Base-by-base conservation (phyloP, 345 rosid species). In the Trapa bicornis region DNA sequence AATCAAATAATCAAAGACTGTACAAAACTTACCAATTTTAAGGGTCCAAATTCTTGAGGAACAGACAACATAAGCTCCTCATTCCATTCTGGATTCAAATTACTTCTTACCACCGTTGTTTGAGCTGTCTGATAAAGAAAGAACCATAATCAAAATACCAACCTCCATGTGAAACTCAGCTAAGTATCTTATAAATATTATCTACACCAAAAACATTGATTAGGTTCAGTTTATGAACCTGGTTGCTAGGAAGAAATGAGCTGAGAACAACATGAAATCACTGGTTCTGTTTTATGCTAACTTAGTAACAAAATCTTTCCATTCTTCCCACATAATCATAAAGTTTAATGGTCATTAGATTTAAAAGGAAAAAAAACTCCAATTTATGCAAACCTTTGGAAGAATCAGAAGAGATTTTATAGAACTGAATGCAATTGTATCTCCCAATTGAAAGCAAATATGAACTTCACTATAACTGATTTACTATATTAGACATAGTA, bases 11-110 rank as follows among this genome's bases (percentile, higher is more conserved):
- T 54, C 47, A 33, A 42, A 17, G 53, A 53, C 48, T 22, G 36
- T 32, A 42, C 14, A 56, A 2, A 32, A 42, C 78, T 75, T 80
- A 87, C 96, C 91, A 89, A 73, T 72, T 89, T 89, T 39, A 87
- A 72, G 38, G 85, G 76, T 56, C 87, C 87, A 53, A 60, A 85
- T 37, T 81, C 69, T 52, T 80, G 81, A 62, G 93, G 96, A 77
- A 89, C 90, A 2, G 93, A 85, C 61, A 89, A 82, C 87, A 84
- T 84, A 74, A 87, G 93, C 71, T 85, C 92, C 78, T 89, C 85
- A 37, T 89, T 81, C 96, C 96, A 89, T 9, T 83, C 79, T 36
- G 96, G 96, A 69, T 89, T 89, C 77, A 89, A 76, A 83, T 85
- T 87, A 80, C 89, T 87, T 67, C 70, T 81, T 52, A 81, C 32